A percentile compares a stretch with the other conserved stretches of the same genome.
Conservation (phyloP, 192 early-diverging fungal species). For the Backusella luteola region DNA sequence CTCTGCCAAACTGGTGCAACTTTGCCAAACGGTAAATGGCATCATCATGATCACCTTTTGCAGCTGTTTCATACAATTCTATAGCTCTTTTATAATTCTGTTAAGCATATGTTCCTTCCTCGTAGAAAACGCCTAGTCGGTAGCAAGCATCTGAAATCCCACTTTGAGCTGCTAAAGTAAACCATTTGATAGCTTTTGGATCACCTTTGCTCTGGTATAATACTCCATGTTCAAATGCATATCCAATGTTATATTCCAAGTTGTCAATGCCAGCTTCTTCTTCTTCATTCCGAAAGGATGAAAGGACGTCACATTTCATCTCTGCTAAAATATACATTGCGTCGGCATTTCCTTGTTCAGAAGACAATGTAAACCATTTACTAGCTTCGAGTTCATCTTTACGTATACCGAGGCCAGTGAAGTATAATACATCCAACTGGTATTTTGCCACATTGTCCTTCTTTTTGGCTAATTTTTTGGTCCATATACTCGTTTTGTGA, state of each 20-base stretch:
- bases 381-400: background rate
- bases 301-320: too few relatives aligned
- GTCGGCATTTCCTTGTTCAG: background rate
- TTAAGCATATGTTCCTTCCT: background rate
- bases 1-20: background rate
- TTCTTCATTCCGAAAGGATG: too few relatives aligned
- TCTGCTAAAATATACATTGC: too few relatives aligned
- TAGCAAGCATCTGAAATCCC: background rate
- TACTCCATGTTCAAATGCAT: background rate
- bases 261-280: background rate
- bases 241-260: background rate
- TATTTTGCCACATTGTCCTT: background rate
- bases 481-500: background rate
- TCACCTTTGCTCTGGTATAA: background rate
- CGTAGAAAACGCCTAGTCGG: background rate
- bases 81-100: background rate
- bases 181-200: background rate
- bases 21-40: background rate
- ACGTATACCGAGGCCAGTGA: background rate
- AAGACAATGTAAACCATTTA: background rate
- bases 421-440: background rate
- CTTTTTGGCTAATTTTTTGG: background rate
- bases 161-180: background rate
- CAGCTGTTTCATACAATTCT: background rate
- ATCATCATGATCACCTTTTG: background rate